phyloP scores from a whole-genome alignment of 768 basidiomycete genomes.

The Leccinum broughii region DNA sequence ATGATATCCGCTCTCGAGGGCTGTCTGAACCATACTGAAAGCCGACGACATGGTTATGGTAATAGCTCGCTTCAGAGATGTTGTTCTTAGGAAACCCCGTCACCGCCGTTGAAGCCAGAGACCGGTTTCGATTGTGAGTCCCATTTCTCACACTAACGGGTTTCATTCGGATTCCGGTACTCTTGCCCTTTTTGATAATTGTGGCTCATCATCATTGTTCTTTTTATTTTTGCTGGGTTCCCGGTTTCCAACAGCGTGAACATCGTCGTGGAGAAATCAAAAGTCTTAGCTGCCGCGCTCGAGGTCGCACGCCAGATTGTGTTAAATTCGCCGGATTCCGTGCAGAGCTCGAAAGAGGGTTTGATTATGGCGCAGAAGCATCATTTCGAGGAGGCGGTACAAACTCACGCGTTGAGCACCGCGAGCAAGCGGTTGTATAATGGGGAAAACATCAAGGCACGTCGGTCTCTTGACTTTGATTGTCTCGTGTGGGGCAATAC shows the following conservation, averaged over 20 bases:
- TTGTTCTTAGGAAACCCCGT: conserved; percentile 71
- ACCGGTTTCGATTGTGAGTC: conserved; percentile 74
- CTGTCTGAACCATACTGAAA: conserved; percentile 16
- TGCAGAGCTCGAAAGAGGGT: conserved; percentile 74
- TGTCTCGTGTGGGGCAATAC: not conserved
- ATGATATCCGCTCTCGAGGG: conserved; percentile 11
- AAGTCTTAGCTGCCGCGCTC: conserved; percentile 62
- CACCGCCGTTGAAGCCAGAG: conserved; percentile 63
- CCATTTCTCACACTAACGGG: not conserved
- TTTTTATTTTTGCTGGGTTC: not conserved
- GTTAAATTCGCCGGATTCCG: conserved; percentile 74
- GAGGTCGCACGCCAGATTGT: conserved; percentile 58
- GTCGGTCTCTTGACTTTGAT: conserved; percentile 12
- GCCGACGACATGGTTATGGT: not conserved
- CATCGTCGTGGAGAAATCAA: conserved; percentile 53
- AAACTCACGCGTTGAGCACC: conserved; percentile 44
- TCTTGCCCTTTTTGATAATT: conserved; percentile 15
- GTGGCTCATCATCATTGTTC: conserved; percentile 9
- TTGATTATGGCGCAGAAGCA: conserved; percentile 56
- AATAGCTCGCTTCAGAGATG: conserved; percentile 74
- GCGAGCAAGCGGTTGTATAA: conserved; percentile 55
- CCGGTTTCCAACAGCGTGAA: conserved; percentile 57
- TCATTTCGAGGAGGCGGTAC: conserved; percentile 52
- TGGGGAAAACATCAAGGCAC: conserved; percentile 70
- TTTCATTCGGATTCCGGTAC: not conserved